Conservation (phyloP, 257 asterid genomes). For the Cynanchum wilfordii region DNA sequence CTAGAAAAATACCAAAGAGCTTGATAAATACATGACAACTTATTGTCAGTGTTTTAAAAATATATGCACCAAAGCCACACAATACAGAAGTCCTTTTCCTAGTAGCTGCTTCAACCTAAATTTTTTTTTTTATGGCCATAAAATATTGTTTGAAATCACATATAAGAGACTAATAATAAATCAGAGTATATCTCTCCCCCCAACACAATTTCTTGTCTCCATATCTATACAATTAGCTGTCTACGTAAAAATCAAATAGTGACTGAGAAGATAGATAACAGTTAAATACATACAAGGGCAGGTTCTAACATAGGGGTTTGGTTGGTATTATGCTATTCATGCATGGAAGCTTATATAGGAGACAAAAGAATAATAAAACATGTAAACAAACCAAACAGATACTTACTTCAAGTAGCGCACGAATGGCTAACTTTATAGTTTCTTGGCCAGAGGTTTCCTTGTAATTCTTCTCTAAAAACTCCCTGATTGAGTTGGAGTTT, state of each 20-base stretch:
- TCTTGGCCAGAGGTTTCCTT: conserved; percentile 95
- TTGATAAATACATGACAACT: not conserved
- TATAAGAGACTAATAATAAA: not conserved
- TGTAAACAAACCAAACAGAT: not conserved
- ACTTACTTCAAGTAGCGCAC: conserved; percentile 94
- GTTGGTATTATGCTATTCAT: not conserved
- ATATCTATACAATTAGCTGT: not conserved
- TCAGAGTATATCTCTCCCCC: not conserved
- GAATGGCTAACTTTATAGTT: conserved; percentile 89
- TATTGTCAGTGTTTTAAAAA: not conserved
- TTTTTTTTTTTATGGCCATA: too few relatives aligned
- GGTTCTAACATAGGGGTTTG: not conserved
- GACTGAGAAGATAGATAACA: not conserved
- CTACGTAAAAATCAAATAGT: not conserved
- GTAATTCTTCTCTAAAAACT: conserved; percentile 95
- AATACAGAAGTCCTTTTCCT: not conserved
- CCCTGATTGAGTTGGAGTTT: conserved; percentile 86
- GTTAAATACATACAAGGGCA: not conserved
- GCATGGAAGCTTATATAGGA: not conserved
- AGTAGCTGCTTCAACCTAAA: not conserved
- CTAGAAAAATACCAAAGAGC: not conserved
- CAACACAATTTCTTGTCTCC: not conserved
- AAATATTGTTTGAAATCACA: not conserved
- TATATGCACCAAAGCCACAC: not conserved
- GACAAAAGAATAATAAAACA: not conserved